Evolutionary conservation across 805 yeast species (phyloP), one percentile per base, ranked within the genome.

Genomic region (Tetrapisispora arboricola): DNA sequence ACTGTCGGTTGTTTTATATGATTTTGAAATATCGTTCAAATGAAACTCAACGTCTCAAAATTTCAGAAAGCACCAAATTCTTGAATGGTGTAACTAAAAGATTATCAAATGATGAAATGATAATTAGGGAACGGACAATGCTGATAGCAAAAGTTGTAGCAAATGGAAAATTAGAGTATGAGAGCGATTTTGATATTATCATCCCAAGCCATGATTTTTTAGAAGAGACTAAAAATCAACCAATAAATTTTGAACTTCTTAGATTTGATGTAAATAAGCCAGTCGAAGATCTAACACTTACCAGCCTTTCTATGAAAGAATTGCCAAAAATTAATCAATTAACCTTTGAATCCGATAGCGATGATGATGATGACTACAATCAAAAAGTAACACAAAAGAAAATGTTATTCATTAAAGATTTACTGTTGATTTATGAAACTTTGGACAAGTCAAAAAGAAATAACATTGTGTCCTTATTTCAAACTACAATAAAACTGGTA

Each of bases 381-480:
- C 24, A 31, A 18, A 30, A 16, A 17, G 20, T n/a, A 15, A 32
- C 36, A 32, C 20, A 32, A 19, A 61, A 60, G 7, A 67, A 66
- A 39, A 79, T 80, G 13, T 80, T 84, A 2, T 90, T 85, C 50
- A 60, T 90, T 30, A 79, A 82, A 47, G 95, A 86, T 45, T 62
- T 88, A 17, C 51, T 85, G 4, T 60, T 64, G 12, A 82, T 80
- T 49, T 64, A 82, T 15, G 63, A 64, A 10, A 65, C 68, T 0
- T 72, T 72, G 22, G 55, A 63, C 2, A 36, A 43, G 24, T 22
- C 29, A 13, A 36, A 37, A 20, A 24, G 31, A 9, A 60, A 66
- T 4, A 67, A 66, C 16, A 36, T 76, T 70, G 12, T 75, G 53
- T 49, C 78, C 67, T 47, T 57, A 19, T 39, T 61, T 5, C 49